Percentiles rank a stretch among this genome's conserved stretches.
Conservation (phyloP, 148 eudicot species). For the Pharnaceum exiguum region DNA sequence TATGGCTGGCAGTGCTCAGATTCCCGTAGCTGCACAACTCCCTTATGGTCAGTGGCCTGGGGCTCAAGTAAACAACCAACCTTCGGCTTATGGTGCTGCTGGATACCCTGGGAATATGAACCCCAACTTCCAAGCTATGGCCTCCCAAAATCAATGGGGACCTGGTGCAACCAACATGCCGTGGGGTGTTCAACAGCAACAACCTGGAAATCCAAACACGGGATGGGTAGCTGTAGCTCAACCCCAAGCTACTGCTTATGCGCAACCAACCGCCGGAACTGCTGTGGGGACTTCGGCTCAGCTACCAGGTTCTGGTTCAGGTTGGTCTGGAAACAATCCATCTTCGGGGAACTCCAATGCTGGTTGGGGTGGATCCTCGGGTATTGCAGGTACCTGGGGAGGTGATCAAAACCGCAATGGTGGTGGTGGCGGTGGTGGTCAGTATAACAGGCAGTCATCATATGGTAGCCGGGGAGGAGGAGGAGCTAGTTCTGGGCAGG, state of each 20-base stretch:
- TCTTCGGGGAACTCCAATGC: slow-evolving; percentile 33
- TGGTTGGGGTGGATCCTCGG: slow-evolving; percentile 43
- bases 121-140: slow-evolving; percentile 33
- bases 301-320: slow-evolving; percentile 35
- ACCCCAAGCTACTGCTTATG: slow-evolving; percentile 30
- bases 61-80: slow-evolving; percentile 28
- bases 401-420: slow-evolving; percentile 37
- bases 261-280: slow-evolving; percentile 23
- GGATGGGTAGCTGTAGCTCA: slow-evolving; percentile 55
- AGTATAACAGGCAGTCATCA: slow-evolving; percentile 50
- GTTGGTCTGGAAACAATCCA: slow-evolving; percentile 36
- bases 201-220: slow-evolving; percentile 50
- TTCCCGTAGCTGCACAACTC: slow-evolving; percentile 32
- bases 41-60: slow-evolving; percentile 56
- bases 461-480: slow-evolving; percentile 33
- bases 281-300: slow-evolving; percentile 35
- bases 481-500: slow-evolving; percentile 6
- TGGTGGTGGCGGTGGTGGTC: slow-evolving; percentile 34
- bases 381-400: slow-evolving; percentile 35
- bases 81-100: slow-evolving; percentile 28
- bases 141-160: slow-evolving; percentile 40
- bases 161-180: slow-evolving; percentile 43
- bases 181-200: slow-evolving; percentile 44
- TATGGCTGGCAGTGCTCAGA: slow-evolving; percentile 17
- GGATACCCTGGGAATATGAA: slow-evolving; percentile 47